A percentile compares a stretch with the other conserved stretches of the same genome.
Conservation (phyloP, 768 basidiomycete genomes). For the Boletus subparvulus region DNA sequence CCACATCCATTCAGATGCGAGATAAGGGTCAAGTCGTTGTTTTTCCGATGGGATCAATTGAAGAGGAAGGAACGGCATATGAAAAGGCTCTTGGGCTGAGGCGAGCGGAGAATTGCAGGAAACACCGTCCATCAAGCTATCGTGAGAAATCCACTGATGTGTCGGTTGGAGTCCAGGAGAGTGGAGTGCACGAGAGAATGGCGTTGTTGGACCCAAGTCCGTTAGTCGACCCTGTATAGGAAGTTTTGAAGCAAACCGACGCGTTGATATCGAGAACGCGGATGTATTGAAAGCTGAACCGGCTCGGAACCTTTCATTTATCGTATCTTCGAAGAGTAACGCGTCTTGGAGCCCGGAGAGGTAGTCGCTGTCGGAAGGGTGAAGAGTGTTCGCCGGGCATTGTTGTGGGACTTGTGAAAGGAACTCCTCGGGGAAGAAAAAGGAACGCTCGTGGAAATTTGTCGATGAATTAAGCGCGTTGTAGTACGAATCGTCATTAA, state of each 20-base stretch:
- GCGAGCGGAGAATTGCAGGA: slow-evolving; percentile 15
- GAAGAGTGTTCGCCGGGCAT: background rate
- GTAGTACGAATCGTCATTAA: background rate
- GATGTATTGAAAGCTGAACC: slow-evolving; percentile 13
- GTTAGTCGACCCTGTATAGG: slow-evolving; percentile 23
- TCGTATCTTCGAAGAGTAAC: slow-evolving; percentile 14
- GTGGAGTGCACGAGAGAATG: slow-evolving; percentile 9
- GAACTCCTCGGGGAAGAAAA: slow-evolving; percentile 7
- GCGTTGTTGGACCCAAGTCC: slow-evolving; percentile 15
- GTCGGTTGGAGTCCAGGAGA: slow-evolving; percentile 18
- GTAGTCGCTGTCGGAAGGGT: slow-evolving; percentile 7
- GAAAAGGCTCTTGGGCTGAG: slow-evolving; percentile 32
- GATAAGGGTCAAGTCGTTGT: background rate
- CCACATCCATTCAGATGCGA: slow-evolving; percentile 20
- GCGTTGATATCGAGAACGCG: slow-evolving; percentile 31
- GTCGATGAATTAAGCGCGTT: slow-evolving; percentile 4
- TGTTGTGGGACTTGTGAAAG: slow-evolving; percentile 8
- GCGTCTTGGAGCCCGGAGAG: slow-evolving; percentile 15
- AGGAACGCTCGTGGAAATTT: slow-evolving; percentile 4
- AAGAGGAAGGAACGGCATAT: slow-evolving; percentile 27
- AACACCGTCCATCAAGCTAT: slow-evolving; percentile 9
- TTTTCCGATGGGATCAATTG: slow-evolving; percentile 20
- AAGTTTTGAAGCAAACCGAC: slow-evolving; percentile 33
- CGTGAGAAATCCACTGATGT: slow-evolving; percentile 13
- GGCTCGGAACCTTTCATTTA: slow-evolving; percentile 8